These are phyloP conservation scores for Paxillus rubicundulus DNA, from an alignment of 768 basidiomycete genomes.

Conservation along the genomic window DNA sequence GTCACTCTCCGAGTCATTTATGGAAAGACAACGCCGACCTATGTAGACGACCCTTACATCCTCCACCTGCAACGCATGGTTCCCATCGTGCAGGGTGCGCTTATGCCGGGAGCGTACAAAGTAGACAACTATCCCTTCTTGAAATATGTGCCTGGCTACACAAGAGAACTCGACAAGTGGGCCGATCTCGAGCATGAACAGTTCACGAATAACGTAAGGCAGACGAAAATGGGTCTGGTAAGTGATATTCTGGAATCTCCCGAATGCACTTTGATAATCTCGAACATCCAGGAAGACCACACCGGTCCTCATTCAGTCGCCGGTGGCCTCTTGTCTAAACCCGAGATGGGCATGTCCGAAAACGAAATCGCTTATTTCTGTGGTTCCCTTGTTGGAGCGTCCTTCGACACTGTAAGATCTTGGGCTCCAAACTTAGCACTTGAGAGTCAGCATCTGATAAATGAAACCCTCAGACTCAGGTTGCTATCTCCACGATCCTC, in stretches of 20 bases:
- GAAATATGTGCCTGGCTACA: constrained; percentile 25
- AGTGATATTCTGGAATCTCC: constrained; percentile 41
- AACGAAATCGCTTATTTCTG: constrained; percentile 53
- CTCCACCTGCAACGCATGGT: background rate
- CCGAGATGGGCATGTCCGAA: constrained; percentile 42
- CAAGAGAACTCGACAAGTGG: constrained; percentile 43
- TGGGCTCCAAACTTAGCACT: background rate
- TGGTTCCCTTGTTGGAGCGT: constrained; percentile 60
- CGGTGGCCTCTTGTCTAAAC: constrained; percentile 48
- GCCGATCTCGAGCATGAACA: constrained; percentile 45
- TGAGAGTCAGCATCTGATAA: constrained; percentile 58
- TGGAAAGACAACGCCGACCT: constrained; percentile 49
- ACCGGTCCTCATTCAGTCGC: constrained; percentile 36
- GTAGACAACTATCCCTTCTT: constrained; percentile 50
- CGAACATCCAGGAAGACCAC: background rate
- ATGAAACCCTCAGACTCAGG: constrained; percentile 12
- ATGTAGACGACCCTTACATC: constrained; percentile 12
- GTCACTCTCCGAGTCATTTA: constrained; percentile 42
- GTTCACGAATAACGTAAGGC: constrained; percentile 44
- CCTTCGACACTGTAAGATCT: constrained; percentile 44
- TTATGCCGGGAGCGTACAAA: constrained; percentile 49
- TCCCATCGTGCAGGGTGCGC: constrained; percentile 12
- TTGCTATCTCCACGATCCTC: constrained; percentile 11
- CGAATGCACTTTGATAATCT: constrained; percentile 25
- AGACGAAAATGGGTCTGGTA: constrained; percentile 41